Evolutionary conservation across 1,139 yeast species (phyloP).

Genomic region (Geotrichum citri-aurantii): DNA sequence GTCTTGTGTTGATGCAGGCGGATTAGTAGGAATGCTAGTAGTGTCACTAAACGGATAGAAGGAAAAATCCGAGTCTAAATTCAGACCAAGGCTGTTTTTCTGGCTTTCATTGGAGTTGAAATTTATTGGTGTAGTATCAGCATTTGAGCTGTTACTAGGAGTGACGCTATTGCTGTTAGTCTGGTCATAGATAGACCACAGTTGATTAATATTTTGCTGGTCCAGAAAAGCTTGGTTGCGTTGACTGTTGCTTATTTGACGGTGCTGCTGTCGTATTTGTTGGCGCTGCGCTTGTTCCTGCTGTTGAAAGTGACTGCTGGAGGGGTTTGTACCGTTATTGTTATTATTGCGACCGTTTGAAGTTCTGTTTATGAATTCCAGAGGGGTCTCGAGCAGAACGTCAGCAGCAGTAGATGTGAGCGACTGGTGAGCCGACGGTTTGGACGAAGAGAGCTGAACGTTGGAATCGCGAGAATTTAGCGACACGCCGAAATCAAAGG

Average conservation of each 20-base stretch:
- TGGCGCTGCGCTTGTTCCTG: conserved; percentile 20
- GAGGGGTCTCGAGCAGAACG: conserved; percentile 16
- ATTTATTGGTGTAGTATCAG: not conserved
- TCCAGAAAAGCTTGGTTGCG: not conserved
- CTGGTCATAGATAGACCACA: conserved; percentile 4
- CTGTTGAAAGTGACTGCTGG: conserved; percentile 12
- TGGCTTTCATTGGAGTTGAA: conserved; percentile 8
- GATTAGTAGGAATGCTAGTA: not conserved
- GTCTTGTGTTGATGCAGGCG: not conserved
- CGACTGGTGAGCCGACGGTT: not conserved
- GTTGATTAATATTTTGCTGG: conserved; percentile 9
- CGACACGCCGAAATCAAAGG: conserved; percentile 11
- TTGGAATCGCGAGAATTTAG: not conserved
- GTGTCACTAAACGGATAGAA: not conserved
- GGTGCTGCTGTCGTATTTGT: conserved; percentile 19
- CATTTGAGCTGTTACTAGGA: not conserved
- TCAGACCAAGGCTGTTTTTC: conserved; percentile 11
- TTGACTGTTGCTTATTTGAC: not conserved
- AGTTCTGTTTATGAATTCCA: conserved; percentile 23
- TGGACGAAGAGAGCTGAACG: not conserved
- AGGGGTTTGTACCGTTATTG: not conserved
- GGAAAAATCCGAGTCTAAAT: conserved; percentile 6
- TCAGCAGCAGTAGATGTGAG: conserved; percentile 13
- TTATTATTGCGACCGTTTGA: conserved; percentile 18
- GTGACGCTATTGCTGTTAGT: not conserved